A percentile compares a stretch with the other conserved stretches of the same genome.
phyloP scores from a whole-genome alignment of 192 early-diverging fungal species.

The Coemansia sp. region DNA sequence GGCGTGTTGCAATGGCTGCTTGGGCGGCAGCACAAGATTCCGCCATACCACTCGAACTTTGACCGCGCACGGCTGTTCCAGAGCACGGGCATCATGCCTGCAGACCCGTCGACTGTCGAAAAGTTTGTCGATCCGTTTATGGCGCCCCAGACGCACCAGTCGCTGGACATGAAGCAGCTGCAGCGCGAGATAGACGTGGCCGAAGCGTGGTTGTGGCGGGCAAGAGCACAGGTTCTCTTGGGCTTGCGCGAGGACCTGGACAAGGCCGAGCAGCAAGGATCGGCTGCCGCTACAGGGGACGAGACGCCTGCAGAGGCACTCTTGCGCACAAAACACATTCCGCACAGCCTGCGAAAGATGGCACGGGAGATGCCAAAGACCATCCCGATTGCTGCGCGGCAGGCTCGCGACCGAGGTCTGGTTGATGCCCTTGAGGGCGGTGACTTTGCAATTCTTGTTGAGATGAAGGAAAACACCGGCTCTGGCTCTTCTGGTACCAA shows the following conservation, averaged over 20 bases:
- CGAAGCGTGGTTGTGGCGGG: conserved; percentile 69
- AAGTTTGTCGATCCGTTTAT: conserved; percentile 54
- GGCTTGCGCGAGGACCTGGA: conserved; percentile 51
- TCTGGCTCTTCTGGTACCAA: not conserved
- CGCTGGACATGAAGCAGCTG: conserved; percentile 23
- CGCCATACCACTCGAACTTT: conserved; percentile 58
- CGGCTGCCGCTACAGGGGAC: not conserved
- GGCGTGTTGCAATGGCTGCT: conserved; percentile 60
- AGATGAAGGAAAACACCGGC: conserved; percentile 22
- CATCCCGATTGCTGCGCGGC: conserved; percentile 52
- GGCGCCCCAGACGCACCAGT: conserved; percentile 32
- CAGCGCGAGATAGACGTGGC: conserved; percentile 48
- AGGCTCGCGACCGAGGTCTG: conserved; percentile 45
- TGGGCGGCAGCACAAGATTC: conserved; percentile 53
- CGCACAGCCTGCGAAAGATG: conserved; percentile 53
- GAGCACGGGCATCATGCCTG: conserved; percentile 59
- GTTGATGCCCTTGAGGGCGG: conserved; percentile 36
- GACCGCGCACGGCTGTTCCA: conserved; percentile 56
- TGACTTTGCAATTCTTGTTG: conserved; percentile 58
- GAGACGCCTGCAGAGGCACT: conserved; percentile 25
- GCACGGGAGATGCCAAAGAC: conserved; percentile 55
- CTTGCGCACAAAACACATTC: conserved; percentile 37
- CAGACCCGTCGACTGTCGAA: conserved; percentile 57
- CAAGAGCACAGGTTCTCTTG: conserved; percentile 60
- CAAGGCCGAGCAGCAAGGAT: conserved; percentile 10